Percentiles rank a stretch among this genome's conserved stretches.
phyloP scores from a whole-genome alignment of 345 rosid genomes.

The Lenwebbia sp. region DNA sequence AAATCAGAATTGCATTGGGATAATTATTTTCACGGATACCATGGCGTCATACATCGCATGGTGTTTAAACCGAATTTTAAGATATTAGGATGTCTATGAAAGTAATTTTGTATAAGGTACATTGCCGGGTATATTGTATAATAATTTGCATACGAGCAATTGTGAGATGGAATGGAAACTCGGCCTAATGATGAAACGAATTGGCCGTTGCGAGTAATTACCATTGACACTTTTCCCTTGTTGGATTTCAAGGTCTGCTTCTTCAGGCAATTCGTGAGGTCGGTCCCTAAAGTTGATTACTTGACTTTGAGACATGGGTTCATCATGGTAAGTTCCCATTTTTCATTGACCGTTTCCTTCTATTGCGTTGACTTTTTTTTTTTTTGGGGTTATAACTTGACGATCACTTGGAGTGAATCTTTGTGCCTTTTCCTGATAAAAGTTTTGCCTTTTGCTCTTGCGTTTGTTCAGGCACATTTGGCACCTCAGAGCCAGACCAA shows the following conservation, averaged over 20 bases:
- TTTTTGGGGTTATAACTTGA: not conserved
- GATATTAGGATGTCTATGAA: not conserved
- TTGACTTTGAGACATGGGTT: conserved; percentile 87
- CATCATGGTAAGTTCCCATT: conserved; percentile 40
- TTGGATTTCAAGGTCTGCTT: conserved; percentile 48
- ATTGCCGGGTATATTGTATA: not conserved
- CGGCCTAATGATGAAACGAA: not conserved
- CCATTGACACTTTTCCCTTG: not conserved
- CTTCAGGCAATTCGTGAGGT: conserved; percentile 78
- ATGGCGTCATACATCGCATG: not conserved
- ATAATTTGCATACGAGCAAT: not conserved
- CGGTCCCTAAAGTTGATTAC: conserved; percentile 87
- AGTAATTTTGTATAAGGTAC: not conserved
- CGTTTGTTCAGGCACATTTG: conserved; percentile 64
- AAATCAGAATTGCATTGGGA: not conserved
- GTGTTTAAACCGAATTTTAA: not conserved
- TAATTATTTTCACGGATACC: not conserved
- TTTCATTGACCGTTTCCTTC: not conserved
- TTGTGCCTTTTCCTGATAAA: not conserved
- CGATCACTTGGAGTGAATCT: not conserved
- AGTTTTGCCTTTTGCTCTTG: not conserved
- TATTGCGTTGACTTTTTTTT: not conserved
- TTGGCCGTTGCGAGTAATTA: not conserved
- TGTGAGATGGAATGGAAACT: too few species aligned
- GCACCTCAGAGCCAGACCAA: conserved; percentile 55